Base-by-base conservation (phyloP, 2,329 filamentous ascomycete species). In the Huntiella savannae region DNA sequence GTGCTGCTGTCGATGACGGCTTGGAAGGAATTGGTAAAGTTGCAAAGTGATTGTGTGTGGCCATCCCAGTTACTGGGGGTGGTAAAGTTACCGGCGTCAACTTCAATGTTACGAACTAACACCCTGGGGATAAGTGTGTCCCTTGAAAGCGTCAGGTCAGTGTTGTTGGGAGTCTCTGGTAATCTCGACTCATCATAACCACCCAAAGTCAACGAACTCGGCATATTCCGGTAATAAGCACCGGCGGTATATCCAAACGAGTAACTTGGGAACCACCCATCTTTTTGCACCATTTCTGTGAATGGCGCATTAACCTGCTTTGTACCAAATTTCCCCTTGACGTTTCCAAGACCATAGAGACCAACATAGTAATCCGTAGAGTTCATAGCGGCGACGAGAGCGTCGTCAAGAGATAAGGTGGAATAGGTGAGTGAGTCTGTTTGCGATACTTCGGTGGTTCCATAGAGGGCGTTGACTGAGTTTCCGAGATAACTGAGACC, bases 221-320 rank as follows among this genome's bases (percentile, higher is more conserved):
- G 67, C 6, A 62, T 46, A 22, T 48, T 45, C 33, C 47, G 69
- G 55, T 85, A 85, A 51, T 70, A 70, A n/a, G 79, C 79, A 12
- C 82, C 82, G 36, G 80, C 80, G 3, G 81, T 85, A 57, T 78
- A 86, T 44, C 77, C 79, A 56, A 81, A 85, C 37, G 77, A 82
- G 51, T 82, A 67, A 57, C 80, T 84, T 1, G 79, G 76, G 41
- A 85, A 80, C 48, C 62, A 63, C 6, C 71, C 70, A 48, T 70
- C 66, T 8, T 67, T 59, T 55, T 76, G 70, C 38, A 81, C 70
- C 44, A 79, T 61, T 55, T 77, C 60, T 53, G 71, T 61, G 55
- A 77, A 55, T 48, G 71, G 60, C 54, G 71, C 63, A 53, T 70
- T 60, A 57, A 70, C 63, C 48, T 70, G 57, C 55, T 62, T 62